These are phyloP conservation scores for Cutaneotrichosporon daszewskae DNA, from an alignment of 1,284 basidiomycete species.

Conservation along the genomic window DNA sequence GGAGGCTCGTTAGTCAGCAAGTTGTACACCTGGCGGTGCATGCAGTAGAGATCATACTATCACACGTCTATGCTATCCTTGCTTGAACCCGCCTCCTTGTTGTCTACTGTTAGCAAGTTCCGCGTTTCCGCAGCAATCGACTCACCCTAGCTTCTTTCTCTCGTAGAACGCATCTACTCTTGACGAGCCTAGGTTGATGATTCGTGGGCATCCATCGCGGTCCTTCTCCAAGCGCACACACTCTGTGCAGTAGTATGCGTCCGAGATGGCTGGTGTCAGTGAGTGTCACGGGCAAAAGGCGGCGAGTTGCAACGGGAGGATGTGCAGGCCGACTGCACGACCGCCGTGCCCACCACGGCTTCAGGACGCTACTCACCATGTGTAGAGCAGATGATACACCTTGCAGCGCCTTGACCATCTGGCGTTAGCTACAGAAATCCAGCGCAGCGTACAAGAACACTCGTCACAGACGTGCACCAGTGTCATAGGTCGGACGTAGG, in stretches of 20 bases:
- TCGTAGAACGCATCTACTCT: slow-evolving; percentile 46
- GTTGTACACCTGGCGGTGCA: too few species aligned
- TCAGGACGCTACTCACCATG: slow-evolving; percentile 66
- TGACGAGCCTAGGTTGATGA: slow-evolving; percentile 64
- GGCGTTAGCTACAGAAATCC: too few species aligned
- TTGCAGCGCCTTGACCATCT: slow-evolving; percentile 90
- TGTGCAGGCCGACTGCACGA: too few species aligned
- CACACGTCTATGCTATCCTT: slow-evolving; percentile 33
- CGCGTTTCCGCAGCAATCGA: neutral
- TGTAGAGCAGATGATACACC: slow-evolving; percentile 94
- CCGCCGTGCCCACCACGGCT: too few species aligned
- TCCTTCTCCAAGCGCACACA: slow-evolving; percentile 96
- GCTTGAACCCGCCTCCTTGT: slow-evolving; percentile 36
- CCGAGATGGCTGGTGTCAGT: slow-evolving; percentile 69
- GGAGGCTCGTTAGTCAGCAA: neutral
- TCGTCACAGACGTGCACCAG: slow-evolving; percentile 98
- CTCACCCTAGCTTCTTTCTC: slow-evolving; percentile 41
- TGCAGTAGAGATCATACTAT: too few species aligned
- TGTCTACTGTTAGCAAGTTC: slow-evolving; percentile 11
- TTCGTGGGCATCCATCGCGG: slow-evolving; percentile 96
- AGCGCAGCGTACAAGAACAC: too few species aligned
- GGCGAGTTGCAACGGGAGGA: too few species aligned
- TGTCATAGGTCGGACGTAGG: slow-evolving; percentile 96
- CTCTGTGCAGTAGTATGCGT: slow-evolving; percentile 95
- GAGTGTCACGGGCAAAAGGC: too few species aligned